These are phyloP conservation scores for Botrytis paeoniae DNA, from an alignment of 2,329 filamentous ascomycete species.

Conservation along the genomic window DNA sequence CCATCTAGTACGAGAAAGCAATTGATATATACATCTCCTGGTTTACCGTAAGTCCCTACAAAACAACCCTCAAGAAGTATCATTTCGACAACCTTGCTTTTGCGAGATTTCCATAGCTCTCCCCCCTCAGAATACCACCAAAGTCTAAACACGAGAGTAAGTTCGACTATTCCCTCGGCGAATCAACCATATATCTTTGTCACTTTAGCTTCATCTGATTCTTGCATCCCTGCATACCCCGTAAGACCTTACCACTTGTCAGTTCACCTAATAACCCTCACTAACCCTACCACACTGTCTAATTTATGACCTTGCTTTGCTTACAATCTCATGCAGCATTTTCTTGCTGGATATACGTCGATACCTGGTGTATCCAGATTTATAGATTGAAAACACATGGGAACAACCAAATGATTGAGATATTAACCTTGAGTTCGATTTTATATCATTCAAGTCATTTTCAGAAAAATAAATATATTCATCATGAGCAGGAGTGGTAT, in stretches of 20 bases:
- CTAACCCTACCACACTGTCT: neutral
- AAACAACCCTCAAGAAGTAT: neutral
- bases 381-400: neutral
- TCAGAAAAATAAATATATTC: neutral
- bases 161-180: neutral
- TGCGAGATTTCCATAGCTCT: neutral
- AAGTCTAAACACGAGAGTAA: neutral
- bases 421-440: neutral
- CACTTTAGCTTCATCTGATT: neutral
- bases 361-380: neutral
- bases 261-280: neutral
- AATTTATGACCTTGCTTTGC: neutral
- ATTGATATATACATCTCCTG: neutral
- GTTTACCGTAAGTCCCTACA: neutral
- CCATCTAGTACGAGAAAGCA: neutral
- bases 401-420: fast-evolving
- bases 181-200: neutral
- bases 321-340: neutral
- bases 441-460: neutral
- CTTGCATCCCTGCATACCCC: fast-evolving
- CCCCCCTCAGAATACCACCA: neutral
- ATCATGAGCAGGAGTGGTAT: neutral
- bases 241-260: neutral
- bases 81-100: fast-evolving
- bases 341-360: neutral